Conservation (phyloP, 2,329 filamentous ascomycete species). For the Stenocarpella maydis region DNA sequence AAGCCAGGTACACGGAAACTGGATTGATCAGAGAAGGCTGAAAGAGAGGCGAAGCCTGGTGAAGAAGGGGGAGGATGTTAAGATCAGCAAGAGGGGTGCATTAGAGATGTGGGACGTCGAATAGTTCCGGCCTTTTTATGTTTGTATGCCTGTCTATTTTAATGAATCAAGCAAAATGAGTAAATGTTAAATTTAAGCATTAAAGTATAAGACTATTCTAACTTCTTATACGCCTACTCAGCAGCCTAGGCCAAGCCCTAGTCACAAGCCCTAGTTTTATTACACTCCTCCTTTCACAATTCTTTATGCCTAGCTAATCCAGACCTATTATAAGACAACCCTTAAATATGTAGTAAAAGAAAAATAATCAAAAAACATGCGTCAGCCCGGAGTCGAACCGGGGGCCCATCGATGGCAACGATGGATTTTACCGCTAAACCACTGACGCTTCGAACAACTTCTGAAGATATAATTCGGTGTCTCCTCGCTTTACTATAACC, state of each 20-base stretch:
- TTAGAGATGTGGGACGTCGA: slow-evolving; percentile 24
- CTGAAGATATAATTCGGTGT: too few species aligned
- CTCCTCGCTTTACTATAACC: too few species aligned
- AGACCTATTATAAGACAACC: too few species aligned
- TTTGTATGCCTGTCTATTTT: not conserved
- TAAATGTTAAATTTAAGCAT: not conserved
- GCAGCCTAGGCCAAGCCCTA: too few species aligned
- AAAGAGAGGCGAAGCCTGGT: slow-evolving; percentile 26
- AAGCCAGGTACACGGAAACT: slow-evolving; percentile 45
- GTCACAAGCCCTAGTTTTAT: too few species aligned
- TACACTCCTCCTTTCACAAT: too few species aligned
- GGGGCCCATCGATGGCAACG: slow-evolving; percentile 60
- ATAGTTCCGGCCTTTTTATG: not conserved
- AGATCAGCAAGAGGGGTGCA: slow-evolving; percentile 24
- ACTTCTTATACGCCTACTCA: too few species aligned
- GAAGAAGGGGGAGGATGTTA: slow-evolving; percentile 2
- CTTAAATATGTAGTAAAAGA: too few species aligned
- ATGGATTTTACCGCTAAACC: slow-evolving; percentile 64
- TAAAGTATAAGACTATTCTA: too few species aligned
- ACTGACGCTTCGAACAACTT: slow-evolving; percentile 47
- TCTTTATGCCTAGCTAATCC: too few species aligned
- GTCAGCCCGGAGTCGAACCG: slow-evolving; percentile 35
- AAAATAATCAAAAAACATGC: too few species aligned
- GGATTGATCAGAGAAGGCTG: slow-evolving; percentile 39
- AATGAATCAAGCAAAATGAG: too few species aligned